Conservation (phyloP, 768 basidiomycete species). For the Arthromyces matolae region DNA sequence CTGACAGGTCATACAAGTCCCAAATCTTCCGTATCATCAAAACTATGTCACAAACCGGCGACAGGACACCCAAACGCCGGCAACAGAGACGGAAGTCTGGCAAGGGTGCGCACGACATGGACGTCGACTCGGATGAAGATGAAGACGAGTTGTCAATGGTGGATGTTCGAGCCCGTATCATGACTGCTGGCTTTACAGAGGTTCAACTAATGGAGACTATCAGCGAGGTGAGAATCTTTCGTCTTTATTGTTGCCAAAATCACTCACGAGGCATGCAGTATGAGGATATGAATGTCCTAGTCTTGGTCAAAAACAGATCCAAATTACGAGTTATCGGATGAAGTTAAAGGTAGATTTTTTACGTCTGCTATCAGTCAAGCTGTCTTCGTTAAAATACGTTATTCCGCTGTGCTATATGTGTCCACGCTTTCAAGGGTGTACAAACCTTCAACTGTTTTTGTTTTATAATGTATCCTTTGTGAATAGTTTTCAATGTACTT, state of each 20-base stretch:
- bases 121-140: constrained; percentile 67
- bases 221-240: constrained; percentile 51
- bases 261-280: constrained; percentile 62
- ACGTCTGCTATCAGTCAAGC: too few species aligned
- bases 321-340: constrained; percentile 66
- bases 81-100: constrained; percentile 51
- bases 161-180: constrained; percentile 82
- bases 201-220: constrained; percentile 86
- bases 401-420: too few species aligned
- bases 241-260: constrained; percentile 12
- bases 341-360: too few species aligned
- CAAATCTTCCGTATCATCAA: constrained; percentile 92
- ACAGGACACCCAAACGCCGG: constrained; percentile 24
- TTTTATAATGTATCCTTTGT: constrained; percentile 1
- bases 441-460: not conserved
- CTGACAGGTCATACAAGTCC: constrained; percentile 75
- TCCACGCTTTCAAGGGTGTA: too few species aligned
- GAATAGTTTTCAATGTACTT: constrained; percentile 3
- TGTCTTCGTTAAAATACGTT: too few species aligned
- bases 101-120: constrained; percentile 67
- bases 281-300: constrained; percentile 78
- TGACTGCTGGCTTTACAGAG: constrained; percentile 89
- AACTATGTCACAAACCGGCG: constrained; percentile 58
- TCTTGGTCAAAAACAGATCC: constrained; percentile 78
- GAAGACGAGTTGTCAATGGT: constrained; percentile 75